A percentile compares a stretch with the other conserved stretches of the same genome.
Evolutionary conservation across 371 early-diverging fungal genomes (phyloP).

Genomic region (Entomophthora muscae): DNA sequence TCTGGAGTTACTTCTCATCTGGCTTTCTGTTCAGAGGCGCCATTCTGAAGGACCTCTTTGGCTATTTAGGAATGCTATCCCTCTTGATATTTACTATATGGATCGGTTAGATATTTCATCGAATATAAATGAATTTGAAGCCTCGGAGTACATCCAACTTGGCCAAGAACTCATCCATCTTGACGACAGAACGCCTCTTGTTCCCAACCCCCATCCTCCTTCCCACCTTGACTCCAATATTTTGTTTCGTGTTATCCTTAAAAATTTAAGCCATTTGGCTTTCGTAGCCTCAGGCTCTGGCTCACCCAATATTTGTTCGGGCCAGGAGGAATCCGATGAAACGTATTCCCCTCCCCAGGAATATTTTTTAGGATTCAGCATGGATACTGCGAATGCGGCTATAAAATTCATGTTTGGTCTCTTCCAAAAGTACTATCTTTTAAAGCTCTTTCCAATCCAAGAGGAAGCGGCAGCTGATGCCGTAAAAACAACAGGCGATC

Average conservation of each 20-base stretch:
- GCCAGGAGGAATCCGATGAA: conserved; percentile 26
- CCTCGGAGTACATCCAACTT: conserved; percentile 13
- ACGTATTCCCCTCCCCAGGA: conserved; percentile 28
- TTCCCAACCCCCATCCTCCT: conserved; percentile 31
- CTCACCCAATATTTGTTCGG: conserved; percentile 30
- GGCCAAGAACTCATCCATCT: conserved; percentile 20
- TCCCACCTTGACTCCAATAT: conserved; percentile 34
- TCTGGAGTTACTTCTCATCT: conserved; percentile 48
- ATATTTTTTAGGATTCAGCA: conserved; percentile 28
- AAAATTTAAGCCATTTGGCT: conserved; percentile 36
- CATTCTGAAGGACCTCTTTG: conserved; percentile 40
- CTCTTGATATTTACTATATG: conserved; percentile 38
- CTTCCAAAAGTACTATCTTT: conserved; percentile 39
- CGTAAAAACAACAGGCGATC: neutral
- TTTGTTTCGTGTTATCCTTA: conserved; percentile 32
- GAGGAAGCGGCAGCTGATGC: conserved; percentile 2
- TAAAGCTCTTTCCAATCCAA: conserved; percentile 47
- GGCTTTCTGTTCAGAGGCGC: conserved; percentile 43
- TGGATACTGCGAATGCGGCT: conserved; percentile 43
- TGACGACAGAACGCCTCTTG: conserved; percentile 32
- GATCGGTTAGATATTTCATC: conserved; percentile 20
- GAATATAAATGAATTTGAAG: conserved; percentile 11
- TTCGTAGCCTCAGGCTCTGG: conserved; percentile 47
- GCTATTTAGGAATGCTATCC: conserved; percentile 41
- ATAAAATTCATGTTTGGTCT: conserved; percentile 50